phyloP scores from a whole-genome alignment of 345 rosid species.

The Melaleuca quinquenervia region DNA sequence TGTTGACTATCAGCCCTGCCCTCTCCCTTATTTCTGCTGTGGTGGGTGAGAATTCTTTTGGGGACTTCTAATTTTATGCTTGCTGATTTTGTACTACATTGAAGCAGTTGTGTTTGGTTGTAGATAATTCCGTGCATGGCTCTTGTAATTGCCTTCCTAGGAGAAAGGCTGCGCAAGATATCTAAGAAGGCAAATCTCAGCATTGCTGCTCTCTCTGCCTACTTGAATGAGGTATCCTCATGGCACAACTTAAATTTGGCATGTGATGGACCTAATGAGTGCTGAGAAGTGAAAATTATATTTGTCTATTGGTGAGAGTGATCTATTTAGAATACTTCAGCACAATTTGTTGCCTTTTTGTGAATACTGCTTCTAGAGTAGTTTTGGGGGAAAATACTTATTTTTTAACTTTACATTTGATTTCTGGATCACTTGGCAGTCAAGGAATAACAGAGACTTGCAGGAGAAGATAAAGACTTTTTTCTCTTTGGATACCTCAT shows the following conservation, averaged over 20 bases:
- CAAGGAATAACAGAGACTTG: not conserved
- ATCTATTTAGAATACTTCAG: not conserved
- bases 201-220: conserved; percentile 63
- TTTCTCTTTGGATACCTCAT: not conserved
- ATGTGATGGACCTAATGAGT: not conserved
- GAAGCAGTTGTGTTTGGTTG: not conserved
- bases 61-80: not conserved
- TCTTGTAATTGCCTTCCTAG: conserved; percentile 58
- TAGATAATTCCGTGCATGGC: conserved; percentile 74
- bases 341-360: not conserved
- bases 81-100: not conserved
- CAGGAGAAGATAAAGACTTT: not conserved
- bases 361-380: not conserved
- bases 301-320: not conserved
- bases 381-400: not conserved
- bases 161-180: conserved; percentile 65
- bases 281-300: not conserved
- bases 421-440: not conserved
- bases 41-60: conserved; percentile 26
- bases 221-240: conserved; percentile 64
- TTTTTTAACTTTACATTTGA: not conserved
- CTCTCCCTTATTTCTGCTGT: conserved; percentile 64
- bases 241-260: not conserved
- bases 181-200: conserved; percentile 66
- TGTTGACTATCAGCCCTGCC: conserved; percentile 74